These are phyloP conservation scores for Cicer bijugum DNA, from an alignment of 306 rosid species.

Conservation along the genomic window DNA sequence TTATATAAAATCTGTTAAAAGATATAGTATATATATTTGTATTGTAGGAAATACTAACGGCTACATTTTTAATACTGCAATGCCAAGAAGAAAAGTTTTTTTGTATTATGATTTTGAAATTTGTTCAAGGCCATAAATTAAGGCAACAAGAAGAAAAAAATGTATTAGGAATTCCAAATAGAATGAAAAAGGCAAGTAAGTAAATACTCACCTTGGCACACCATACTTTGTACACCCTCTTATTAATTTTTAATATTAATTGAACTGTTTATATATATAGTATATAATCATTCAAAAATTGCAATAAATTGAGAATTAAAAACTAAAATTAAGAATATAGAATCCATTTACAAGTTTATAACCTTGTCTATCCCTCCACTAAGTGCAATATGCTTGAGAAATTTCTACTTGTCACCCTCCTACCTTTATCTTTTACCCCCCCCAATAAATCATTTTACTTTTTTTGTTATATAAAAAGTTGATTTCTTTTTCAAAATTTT, in stretches of 20 bases:
- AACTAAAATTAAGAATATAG: too few relatives aligned
- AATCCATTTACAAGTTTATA: too few relatives aligned
- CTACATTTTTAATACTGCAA: neutral
- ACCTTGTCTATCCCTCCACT: too few relatives aligned
- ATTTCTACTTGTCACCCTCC: too few relatives aligned
- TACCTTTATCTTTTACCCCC: too few relatives aligned
- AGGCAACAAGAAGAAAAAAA: neutral
- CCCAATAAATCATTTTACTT: too few relatives aligned
- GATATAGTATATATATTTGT: neutral
- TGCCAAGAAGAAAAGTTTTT: neutral
- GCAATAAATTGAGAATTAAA: too few relatives aligned
- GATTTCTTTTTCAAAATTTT: too few relatives aligned
- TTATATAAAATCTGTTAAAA: slow-evolving; percentile 13
- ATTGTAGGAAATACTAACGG: neutral
- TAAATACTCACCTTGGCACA: neutral
- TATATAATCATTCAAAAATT: too few relatives aligned
- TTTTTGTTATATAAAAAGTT: too few relatives aligned
- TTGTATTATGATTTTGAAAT: neutral
- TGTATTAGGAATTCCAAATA: neutral
- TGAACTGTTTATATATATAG: neutral
- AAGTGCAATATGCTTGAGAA: too few relatives aligned
- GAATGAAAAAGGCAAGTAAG: neutral
- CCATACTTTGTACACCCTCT: neutral
- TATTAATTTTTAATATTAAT: neutral
- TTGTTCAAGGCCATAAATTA: neutral